Evolutionary conservation across 1,139 yeast species (phyloP), one percentile per base, ranked within the genome.

Genomic region (Pichia sp.): DNA sequence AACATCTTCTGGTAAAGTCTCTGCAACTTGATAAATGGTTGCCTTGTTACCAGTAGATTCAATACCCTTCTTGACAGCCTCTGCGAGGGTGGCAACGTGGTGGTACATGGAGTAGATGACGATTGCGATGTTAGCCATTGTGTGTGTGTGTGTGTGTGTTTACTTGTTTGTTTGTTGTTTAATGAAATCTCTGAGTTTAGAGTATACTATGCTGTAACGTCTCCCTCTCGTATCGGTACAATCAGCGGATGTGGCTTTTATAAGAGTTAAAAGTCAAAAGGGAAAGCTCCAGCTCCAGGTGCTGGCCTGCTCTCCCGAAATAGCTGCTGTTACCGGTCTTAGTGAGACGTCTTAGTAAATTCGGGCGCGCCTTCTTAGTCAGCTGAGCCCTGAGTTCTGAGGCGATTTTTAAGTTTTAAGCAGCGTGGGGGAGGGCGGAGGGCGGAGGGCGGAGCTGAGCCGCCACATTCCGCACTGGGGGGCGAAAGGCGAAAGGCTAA

Each of bases 91-190:
- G 49, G 77, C 75, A 50, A 81, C 64, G 65, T 86, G 95, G 52
- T 87, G 87, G 69, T 83, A 85, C 56, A 79, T 62, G 37, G 95
- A 74, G 74, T 86, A 86, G 60, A 78, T 77, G 59, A 86, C 70
- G 53, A 86, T 81, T 40, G 80, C 81, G 39, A 74, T 61, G 52
- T 67, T 72, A 22, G 72, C 68, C 74, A 69, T 69, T 51, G n/a
- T 34, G 11, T 33, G 23, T 29, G 7, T 18, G 22, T n/a, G 16
- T n/a, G n/a, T 27, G 37, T 23, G 10, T 30, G 26, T 19, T 20
- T 30, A 18, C 10, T 21, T 29, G 25, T 14, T 29, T 17, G 20
- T 28, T 18, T 5, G 16, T 9, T 17, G 19, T 12, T 4, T 5
- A 2, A 11, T 21, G 11, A 21, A n/a, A n/a, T n/a, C n/a, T n/a